Base-by-base conservation (phyloP, 1,139 yeast species). In the Tardiomyces blankii region DNA sequence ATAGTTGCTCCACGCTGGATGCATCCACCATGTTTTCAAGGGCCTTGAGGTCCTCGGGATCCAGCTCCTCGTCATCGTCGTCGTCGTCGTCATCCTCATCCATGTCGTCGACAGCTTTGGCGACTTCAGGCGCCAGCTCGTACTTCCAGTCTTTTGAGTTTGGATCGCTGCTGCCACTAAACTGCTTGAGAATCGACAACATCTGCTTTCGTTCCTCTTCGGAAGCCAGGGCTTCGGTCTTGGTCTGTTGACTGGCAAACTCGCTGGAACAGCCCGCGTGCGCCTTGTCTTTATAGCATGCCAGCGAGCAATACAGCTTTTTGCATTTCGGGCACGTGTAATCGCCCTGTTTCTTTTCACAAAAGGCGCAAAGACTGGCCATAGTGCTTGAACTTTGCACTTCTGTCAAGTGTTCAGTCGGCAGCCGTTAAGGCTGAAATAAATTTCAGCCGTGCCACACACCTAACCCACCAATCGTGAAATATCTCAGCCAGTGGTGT, bases 291-390 rank as follows among this genome's bases (percentile, higher is more conserved):
- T 53, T 55, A 42, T 57, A 57, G 42, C 61, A 57, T 2, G 35
- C 42, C 40, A 57, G 38, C 2, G 56, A 50, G 40, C 61, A 57
- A 44, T 57, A 57, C 21, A 44, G 45, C 19, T 46, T 45, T 1
- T 41, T 27, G 39, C 61, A 57, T 40, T 50, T 54, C 2, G 61
- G 61, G 42, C 61, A 57, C 6, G 47, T 47, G 44, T 57, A 57
- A 9, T 46, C 35, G 27, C 54, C 55, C 7, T 39, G 43, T 9
- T 42, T 42, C 23, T 39, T 14, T 19, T 40, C 43, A 38, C 56
- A 53, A 18, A 53, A 44, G 14, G 44, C 40, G 41, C 56, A 53
- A 12, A 45, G 25, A 7, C 25, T 21, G 25, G 25, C 25, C 25
- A 21, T 21, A 4, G 25, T 21, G 25, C 25, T 21, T n/a, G n/a